These are phyloP conservation scores for Cryptococcus jaspeensis DNA, from an alignment of 1,284 basidiomycete genomes.

Conservation along the genomic window DNA sequence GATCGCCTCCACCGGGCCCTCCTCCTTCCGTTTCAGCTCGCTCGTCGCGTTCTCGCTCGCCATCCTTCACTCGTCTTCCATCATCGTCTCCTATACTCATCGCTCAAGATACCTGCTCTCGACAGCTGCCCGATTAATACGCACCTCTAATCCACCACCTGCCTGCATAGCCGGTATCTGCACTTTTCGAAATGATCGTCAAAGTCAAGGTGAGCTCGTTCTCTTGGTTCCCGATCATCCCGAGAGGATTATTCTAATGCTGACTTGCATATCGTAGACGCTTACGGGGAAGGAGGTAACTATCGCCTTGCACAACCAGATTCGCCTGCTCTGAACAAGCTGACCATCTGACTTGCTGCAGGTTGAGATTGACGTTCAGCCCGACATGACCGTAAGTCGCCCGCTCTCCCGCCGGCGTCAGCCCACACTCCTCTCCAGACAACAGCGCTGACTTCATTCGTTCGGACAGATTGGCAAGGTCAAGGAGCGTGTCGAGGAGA, in stretches of 20 bases:
- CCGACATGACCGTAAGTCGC: slow-evolving; percentile 73
- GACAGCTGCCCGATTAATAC: not conserved
- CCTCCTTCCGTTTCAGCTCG: too few relatives aligned
- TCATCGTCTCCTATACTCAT: not conserved
- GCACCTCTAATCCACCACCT: not conserved
- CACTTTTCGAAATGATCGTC: slow-evolving; percentile 42
- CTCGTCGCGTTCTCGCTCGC: too few relatives aligned
- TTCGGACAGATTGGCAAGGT: slow-evolving; percentile 76
- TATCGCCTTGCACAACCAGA: not conserved
- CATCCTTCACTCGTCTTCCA: too few relatives aligned
- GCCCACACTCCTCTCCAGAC: not conserved
- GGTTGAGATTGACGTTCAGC: slow-evolving; percentile 88
- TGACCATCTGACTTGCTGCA: slow-evolving; percentile 9
- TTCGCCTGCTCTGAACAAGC: not conserved
- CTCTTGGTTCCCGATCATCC: not conserved
- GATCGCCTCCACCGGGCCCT: not conserved
- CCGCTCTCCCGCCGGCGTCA: not conserved
- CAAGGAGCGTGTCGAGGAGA: slow-evolving; percentile 99
- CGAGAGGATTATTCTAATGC: not conserved
- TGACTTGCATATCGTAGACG: slow-evolving; percentile 21
- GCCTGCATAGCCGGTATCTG: too few relatives aligned
- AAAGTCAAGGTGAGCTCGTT: slow-evolving; percentile 48
- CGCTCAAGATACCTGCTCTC: too few relatives aligned
- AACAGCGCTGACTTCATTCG: not conserved
- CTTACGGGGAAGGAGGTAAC: slow-evolving; percentile 47